Percentiles rank a stretch among this genome's conserved stretches.
Conservation (phyloP, 2,329 filamentous ascomycete species). For the Tolypocladium nubicola region DNA sequence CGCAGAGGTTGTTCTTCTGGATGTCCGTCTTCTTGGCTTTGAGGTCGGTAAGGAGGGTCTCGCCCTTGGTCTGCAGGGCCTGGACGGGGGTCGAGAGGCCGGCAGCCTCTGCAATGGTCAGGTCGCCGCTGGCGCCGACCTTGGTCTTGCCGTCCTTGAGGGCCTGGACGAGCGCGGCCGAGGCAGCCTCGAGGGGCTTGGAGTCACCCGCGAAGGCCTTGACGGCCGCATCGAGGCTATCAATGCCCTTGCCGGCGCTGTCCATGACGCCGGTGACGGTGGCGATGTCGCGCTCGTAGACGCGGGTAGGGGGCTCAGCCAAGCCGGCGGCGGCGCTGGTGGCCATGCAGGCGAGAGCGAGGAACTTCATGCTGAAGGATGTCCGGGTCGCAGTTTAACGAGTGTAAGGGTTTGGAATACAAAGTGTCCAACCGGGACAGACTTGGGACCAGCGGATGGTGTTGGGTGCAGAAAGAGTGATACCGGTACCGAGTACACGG, state of each 20-base stretch:
- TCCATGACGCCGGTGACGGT: constrained; percentile 4
- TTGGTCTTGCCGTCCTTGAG: constrained; percentile 9
- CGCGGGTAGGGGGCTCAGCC: neutral
- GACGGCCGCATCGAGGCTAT: constrained; percentile 10
- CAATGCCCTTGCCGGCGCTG: constrained; percentile 5
- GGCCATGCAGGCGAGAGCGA: constrained; percentile 3
- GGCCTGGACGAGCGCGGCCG: constrained; percentile 7
- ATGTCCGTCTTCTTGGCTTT: constrained; percentile 14
- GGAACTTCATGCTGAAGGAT: constrained; percentile 4
- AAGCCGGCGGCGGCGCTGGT: constrained; percentile 1
- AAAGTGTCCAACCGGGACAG: neutral
- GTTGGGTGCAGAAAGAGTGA: neutral
- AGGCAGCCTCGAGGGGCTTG: constrained; percentile 6
- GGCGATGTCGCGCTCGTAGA: constrained; percentile 4
- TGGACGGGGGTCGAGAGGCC: constrained; percentile 6
- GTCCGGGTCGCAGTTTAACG: neutral
- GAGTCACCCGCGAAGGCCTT: constrained; percentile 12
- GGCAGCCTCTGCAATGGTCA: constrained; percentile 7
- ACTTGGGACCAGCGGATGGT: neutral
- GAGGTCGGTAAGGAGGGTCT: constrained; percentile 14
- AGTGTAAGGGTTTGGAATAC: neutral
- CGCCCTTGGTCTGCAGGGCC: constrained; percentile 13
- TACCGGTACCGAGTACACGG: neutral
- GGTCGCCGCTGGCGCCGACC: constrained; percentile 2
- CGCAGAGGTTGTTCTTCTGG: constrained; percentile 15